Percentiles rank a stretch among this genome's conserved stretches.
Conservation (phyloP, 306 rosid species). For the Alnus glutinosa region DNA sequence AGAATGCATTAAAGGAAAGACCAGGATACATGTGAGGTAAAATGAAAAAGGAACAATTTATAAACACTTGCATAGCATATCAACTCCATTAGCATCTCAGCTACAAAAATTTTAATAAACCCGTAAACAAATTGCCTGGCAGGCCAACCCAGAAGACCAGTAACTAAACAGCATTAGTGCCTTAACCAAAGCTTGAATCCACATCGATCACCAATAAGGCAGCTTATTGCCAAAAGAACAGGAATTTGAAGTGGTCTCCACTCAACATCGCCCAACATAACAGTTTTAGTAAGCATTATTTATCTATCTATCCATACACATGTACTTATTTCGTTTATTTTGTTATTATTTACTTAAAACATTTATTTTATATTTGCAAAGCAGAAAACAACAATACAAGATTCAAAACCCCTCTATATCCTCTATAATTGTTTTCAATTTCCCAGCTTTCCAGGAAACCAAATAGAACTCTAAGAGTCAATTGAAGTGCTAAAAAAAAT, state of each 20-base stretch:
- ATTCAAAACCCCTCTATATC: not conserved
- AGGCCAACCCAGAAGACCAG: not conserved
- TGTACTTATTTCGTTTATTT: no score
- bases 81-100: not conserved
- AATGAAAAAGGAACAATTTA: constrained; percentile 7
- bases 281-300: not conserved
- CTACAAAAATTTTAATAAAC: constrained; percentile 5
- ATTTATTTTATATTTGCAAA: not conserved
- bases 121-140: constrained; percentile 12
- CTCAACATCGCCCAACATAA: constrained; percentile 8
- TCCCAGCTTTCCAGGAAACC: not conserved
- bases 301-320: no score
- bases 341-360: not conserved
- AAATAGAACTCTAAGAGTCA: not conserved
- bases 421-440: not conserved
- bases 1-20: not conserved
- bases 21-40: not conserved
- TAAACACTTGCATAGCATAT: constrained; percentile 22
- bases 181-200: not conserved
- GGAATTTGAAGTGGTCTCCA: not conserved
- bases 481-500: not conserved
- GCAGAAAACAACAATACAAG: not conserved
- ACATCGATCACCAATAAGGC: not conserved
- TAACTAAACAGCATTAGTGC: not conserved
- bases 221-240: not conserved